A percentile compares a stretch with the other conserved stretches of the same genome.
These are phyloP conservation scores for Beauveria brongniartii DNA, from an alignment of 2,329 filamentous ascomycete genomes.

Conservation along the genomic window DNA sequence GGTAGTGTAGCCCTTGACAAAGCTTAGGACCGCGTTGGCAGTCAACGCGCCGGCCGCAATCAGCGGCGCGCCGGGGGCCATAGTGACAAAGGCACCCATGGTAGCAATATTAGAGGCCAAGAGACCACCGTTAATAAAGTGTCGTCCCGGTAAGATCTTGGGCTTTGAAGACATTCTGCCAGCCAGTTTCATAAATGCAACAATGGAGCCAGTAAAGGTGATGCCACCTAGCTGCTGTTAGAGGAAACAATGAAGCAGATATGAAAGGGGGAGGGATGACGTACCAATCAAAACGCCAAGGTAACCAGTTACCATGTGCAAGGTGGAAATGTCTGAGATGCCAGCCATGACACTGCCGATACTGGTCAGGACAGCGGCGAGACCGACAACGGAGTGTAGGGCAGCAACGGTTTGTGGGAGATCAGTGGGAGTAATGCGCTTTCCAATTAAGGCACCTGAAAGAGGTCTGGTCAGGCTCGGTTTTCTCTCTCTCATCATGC, in stretches of 20 bases:
- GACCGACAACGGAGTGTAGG: slow-evolving; percentile 80
- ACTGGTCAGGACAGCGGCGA: slow-evolving; percentile 81
- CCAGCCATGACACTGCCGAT: slow-evolving; percentile 78
- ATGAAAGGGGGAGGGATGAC: background rate
- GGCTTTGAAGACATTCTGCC: slow-evolving; percentile 76
- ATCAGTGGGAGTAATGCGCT: slow-evolving; percentile 79
- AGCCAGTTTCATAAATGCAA: slow-evolving; percentile 81
- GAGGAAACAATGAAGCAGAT: background rate
- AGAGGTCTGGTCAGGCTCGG: slow-evolving; percentile 6
- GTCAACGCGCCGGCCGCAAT: slow-evolving; percentile 73
- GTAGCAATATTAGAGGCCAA: slow-evolving; percentile 71
- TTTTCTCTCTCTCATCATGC: background rate
- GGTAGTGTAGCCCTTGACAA: slow-evolving; percentile 80
- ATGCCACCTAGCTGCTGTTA: slow-evolving; percentile 49
- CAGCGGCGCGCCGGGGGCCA: slow-evolving; percentile 70
- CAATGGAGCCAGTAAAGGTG: slow-evolving; percentile 84
- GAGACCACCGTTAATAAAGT: slow-evolving; percentile 66
- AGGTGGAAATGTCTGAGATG: slow-evolving; percentile 59
- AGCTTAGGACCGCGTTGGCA: slow-evolving; percentile 69
- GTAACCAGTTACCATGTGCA: slow-evolving; percentile 82
- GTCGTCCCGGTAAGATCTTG: slow-evolving; percentile 62
- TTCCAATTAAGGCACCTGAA: slow-evolving; percentile 64
- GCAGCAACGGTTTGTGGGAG: slow-evolving; percentile 85
- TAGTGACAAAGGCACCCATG: slow-evolving; percentile 74
- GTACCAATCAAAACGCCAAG: slow-evolving; percentile 73